Base-by-base conservation (phyloP, 2,329 filamentous ascomycete genomes). In the Penicillium sp. region DNA sequence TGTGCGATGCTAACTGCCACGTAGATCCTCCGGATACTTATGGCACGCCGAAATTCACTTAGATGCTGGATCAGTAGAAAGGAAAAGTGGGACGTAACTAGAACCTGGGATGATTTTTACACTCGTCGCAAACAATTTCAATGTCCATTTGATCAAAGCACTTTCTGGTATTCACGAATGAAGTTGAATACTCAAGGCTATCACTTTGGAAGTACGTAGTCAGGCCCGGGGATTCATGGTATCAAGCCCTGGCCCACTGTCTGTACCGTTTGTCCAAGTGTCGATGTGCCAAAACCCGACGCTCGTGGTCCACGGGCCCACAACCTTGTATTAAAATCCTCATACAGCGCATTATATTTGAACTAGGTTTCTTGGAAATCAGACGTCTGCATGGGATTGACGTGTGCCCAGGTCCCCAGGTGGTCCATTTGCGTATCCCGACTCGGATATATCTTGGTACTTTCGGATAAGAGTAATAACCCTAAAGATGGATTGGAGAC, bases 21-120 rank as follows among this genome's bases (percentile, higher is more conserved):
- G 3, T 38, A 76, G 77, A 80, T 67, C 75, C 75, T 1, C 73
- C 75, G 27, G 74, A 72, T 7, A 75, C 73, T 28, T 80, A 80
- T 63, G 71, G 35, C 5, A 37, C 23, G 14, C 22, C 44, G 2
- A 36, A 20, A 8, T 41, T 46, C 37, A 27, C 24, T 9, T 28
- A 18, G 23, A 36, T 14, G n/a, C 2, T 14, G 20, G 29, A 11
- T 2, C 7, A 27, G 24, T 26, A 18, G 6, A 18, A 24, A 11
- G n/a, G 10, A 20, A 20, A 35, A 6, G 8, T 1, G 14, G 6
- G 3, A 8, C 4, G 14, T 10, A 14, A 6, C 28, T 18, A 10
- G 8, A 11, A 16, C 9, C 31, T 11, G 16, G 16, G 9, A 16
- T 11, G 14, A 34, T 11, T 34, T 32, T 16, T 16, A 10, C 9